Conservation (phyloP, 176 grass and related monocot genomes). For the Zoysia pacifica region DNA sequence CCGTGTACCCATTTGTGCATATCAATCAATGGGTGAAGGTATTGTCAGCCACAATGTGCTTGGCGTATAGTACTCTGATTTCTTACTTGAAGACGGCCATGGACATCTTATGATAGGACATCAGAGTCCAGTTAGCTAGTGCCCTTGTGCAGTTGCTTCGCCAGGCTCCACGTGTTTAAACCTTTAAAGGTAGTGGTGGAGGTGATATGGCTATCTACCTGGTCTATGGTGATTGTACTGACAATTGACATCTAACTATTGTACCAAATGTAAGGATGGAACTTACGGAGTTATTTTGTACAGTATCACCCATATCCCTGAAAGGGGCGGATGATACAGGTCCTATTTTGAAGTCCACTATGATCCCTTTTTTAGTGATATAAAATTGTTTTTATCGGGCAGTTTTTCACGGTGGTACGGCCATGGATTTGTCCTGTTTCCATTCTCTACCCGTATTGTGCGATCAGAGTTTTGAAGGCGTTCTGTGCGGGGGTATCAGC, state of each 20-base stretch:
- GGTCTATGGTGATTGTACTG: constrained; percentile 36
- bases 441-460: too few species aligned
- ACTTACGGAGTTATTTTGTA: not conserved
- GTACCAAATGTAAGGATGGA: constrained; percentile 40
- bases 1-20: constrained; percentile 55
- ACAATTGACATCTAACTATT: constrained; percentile 39
- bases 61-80: not conserved
- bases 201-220: constrained; percentile 23
- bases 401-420: too few species aligned
- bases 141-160: constrained; percentile 13
- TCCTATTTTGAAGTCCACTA: not conserved
- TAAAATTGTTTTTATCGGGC: too few species aligned
- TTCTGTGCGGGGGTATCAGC: not conserved
- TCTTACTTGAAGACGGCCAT: not conserved
- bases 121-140: not conserved
- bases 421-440: too few species aligned
- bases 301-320: not conserved
- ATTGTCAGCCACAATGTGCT: not conserved
- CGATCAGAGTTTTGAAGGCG: too few species aligned
- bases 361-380: not conserved
- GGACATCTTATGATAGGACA: not conserved
- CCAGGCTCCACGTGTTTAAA: constrained; percentile 8
- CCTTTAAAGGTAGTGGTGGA: not conserved
- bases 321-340: constrained; percentile 1
- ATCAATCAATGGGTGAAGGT: constrained; percentile 41